A percentile compares a stretch with the other conserved stretches of the same genome.
phyloP scores from a whole-genome alignment of 2,329 filamentous ascomycete genomes.

The Cladosporium oxysporum region DNA sequence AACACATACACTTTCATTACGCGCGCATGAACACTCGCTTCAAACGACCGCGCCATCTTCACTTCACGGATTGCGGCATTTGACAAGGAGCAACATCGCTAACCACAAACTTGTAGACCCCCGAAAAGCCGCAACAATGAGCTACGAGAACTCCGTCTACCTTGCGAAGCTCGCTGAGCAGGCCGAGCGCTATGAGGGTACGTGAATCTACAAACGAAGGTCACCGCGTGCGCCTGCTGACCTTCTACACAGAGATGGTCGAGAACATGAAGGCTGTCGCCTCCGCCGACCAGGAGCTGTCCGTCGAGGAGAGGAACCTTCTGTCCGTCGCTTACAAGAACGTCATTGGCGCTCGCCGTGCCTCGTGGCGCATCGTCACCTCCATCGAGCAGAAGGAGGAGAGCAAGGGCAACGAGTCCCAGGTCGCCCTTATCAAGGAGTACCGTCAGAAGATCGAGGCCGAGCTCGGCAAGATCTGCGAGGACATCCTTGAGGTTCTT shows the following conservation, averaged over 20 bases:
- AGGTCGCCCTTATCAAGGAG: slow-evolving; percentile 91
- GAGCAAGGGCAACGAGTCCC: slow-evolving; percentile 92
- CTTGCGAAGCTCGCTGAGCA: slow-evolving; percentile 99
- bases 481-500: slow-evolving; percentile 93
- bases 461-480: slow-evolving; percentile 96
- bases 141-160: slow-evolving; percentile 99
- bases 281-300: slow-evolving; percentile 67
- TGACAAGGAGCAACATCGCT: neutral
- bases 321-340: slow-evolving; percentile 99
- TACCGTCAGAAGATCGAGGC: slow-evolving; percentile 98
- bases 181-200: slow-evolving; percentile 99
- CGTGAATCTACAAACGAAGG: slow-evolving; percentile 21
- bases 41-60: neutral
- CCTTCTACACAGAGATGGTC: slow-evolving; percentile 78
- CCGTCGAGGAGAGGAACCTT: slow-evolving; percentile 94
- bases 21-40: neutral
- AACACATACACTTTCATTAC: neutral
- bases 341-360: slow-evolving; percentile 93
- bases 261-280: slow-evolving; percentile 99
- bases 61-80: neutral
- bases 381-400: slow-evolving; percentile 99
- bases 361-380: slow-evolving; percentile 97
- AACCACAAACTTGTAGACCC: slow-evolving; percentile 8
- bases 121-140: slow-evolving; percentile 60
- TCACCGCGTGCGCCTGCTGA: neutral